Evolutionary conservation across 352 stramenopile genomes (phyloP), one percentile per base, ranked within the genome.

Genomic region (Globisporangium canariense): DNA sequence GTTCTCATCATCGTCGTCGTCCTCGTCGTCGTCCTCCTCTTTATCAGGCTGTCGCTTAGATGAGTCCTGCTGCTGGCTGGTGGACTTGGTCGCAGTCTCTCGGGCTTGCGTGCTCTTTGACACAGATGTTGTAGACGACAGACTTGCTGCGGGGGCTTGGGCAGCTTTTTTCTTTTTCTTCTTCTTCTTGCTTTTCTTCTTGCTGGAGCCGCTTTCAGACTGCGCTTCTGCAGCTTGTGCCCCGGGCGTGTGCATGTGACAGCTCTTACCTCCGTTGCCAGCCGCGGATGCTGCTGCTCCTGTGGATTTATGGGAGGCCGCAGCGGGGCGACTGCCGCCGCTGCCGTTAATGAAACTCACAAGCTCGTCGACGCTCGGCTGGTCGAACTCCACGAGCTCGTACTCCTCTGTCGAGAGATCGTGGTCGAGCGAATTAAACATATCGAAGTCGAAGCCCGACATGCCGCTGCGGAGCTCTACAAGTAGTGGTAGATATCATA

Each of bases 301-400:
- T n/a, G 20, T 25, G 22, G 50, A 30, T 25, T 47, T 49, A 5
- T 51, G 14, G 22, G 63, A 53, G 59, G 65, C 67, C 22, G 65
- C 14, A 59, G 54, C 56, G 13, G 71, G 77, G 4, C 65, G 66
- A 20, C 68, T 68, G 25, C 28, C 52, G 7, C 65, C 67, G 45
- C 77, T 85, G 32, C 84, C 84, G 40, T 93, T 93, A 66, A 93
- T 93, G 51, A 90, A 93, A 74, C 75, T 82, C 65, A 93, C 77
- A 61, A 93, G 73, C 54, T 93, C 84, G 54, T 93, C 84, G 8
- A 93, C 83, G 45, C 84, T 93, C 6, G 84, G 84, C 63, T 93
- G 84, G 49, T 93, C 84, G 61, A 91, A 88, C 68, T 93, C 82
- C 57, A 92, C 83, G 10, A 91, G 62, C 57, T 91, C 80, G 56